Evolutionary conservation across 768 basidiomycete genomes (phyloP), one percentile per base, ranked within the genome.

Genomic region (Hygrophoropsis aurantiaca): DNA sequence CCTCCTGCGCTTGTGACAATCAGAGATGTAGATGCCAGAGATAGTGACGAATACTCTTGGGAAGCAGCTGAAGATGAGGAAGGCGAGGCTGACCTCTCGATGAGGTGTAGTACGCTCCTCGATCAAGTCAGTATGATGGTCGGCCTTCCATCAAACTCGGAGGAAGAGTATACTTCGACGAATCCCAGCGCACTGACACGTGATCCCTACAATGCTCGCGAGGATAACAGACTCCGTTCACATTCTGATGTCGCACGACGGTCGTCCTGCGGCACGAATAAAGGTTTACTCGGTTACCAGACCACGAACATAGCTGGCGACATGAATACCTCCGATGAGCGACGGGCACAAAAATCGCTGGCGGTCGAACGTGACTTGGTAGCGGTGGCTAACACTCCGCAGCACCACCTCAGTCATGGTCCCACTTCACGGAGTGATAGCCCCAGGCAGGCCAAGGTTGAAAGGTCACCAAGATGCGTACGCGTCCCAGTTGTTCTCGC

Each of bases 111-210:
- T 47, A 41, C 54, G 40, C 61, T 66, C 26, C 57, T 66, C 24
- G 57, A 60, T 13, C 66, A 68, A 23, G 61, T 68, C 13, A 60
- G 64, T 42, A 53, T 60, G 32, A 65, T 66, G 36, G 56, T 68
- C 11, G 66, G 64, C 18, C 40, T 66, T 16, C n/a, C 65, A 5
- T 15, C 48, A 10, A 35, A 19, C 13, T 11, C 3, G 2, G 11
- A 19, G 44, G 44, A 24, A 39, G 37, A 21, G 18, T 13, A 8
- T 21, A 9, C 16, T 20, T 45, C 44, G 16, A 20, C n/a, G n/a
- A n/a, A n/a, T n/a, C n/a, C n/a, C 13, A 13, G 13, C 27, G 13
- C 27, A 30, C 27, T 13, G 13, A 13, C 27, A 6, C 27, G 13
- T 30, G 27, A 13, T 13, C 27, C 6, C 27, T 6, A 30, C 13